Evolutionary conservation across 177 flowering plant genomes (phyloP).

Genomic region (Vitis hybrid): DNA sequence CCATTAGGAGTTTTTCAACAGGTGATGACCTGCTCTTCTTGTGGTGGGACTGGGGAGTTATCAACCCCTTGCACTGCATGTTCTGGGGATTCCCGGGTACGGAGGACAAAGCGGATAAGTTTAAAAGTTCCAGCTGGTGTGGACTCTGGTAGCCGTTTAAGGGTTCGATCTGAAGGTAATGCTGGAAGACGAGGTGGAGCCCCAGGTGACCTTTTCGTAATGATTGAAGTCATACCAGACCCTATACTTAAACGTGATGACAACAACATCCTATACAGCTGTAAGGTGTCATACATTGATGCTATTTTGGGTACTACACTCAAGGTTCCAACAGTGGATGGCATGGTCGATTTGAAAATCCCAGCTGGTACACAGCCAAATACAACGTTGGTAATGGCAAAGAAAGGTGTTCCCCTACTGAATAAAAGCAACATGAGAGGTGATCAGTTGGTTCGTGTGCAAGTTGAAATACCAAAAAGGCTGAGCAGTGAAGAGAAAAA

Average conservation of each 20-base stretch:
- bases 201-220: slow-evolving; percentile 85
- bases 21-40: slow-evolving; percentile 76
- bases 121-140: slow-evolving; percentile 91
- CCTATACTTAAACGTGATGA: slow-evolving; percentile 84
- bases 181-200: slow-evolving; percentile 84
- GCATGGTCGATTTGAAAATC: slow-evolving; percentile 75
- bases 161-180: slow-evolving; percentile 83
- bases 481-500: slow-evolving; percentile 76
- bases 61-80: slow-evolving; percentile 81
- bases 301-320: slow-evolving; percentile 81
- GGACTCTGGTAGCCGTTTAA: slow-evolving; percentile 76
- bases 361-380: slow-evolving; percentile 90
- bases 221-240: slow-evolving; percentile 71
- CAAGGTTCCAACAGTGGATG: slow-evolving; percentile 92
- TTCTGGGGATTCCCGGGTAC: slow-evolving; percentile 77
- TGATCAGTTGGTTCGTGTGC: slow-evolving; percentile 85
- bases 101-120: slow-evolving; percentile 74
- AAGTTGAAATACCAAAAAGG: slow-evolving; percentile 85
- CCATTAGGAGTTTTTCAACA: slow-evolving; percentile 91
- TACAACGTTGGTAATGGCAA: slow-evolving; percentile 84
- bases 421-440: slow-evolving; percentile 78
- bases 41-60: slow-evolving; percentile 73
- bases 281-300: slow-evolving; percentile 80
- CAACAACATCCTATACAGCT: slow-evolving; percentile 78
- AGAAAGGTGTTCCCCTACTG: slow-evolving; percentile 78